Evolutionary conservation across 257 asterid species (phyloP), one percentile per base, ranked within the genome.

Genomic region (Lycium ferocissimum): DNA sequence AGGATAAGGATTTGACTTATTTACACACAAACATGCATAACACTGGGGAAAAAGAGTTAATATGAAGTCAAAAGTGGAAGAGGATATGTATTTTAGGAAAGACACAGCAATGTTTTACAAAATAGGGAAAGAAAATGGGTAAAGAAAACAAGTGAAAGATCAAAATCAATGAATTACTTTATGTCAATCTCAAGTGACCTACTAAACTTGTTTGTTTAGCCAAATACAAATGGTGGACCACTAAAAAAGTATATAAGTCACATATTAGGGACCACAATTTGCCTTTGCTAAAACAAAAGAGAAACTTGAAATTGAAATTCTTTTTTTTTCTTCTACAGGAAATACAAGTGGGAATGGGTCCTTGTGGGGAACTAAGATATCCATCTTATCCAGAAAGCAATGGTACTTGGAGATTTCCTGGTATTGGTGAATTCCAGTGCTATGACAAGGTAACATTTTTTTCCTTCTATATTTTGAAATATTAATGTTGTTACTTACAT

Each of bases 261-360:
- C 26, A 45, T 2, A 45, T 45, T 18, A 43, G 58, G 58, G 80
- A 73, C 81, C 81, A 51, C 47, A 76, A 75, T 13, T 6, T 47
- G 22, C 7, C 59, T 18, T 40, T n/a, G 59, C 40, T 10, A 45
- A 72, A 72, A 72, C 35, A 72, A 72, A 45, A 72, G 38, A 72
- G 58, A 5, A 45, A n/a, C 12, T 6, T 73, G 40, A 83, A 86
- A 59, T 83, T 79, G 20, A 79, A 45, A 22, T 22, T 83, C 84
- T 43, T 59, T 49, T 62, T 83, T 67, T 1, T 56, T 70, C 13
- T 66, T 85, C 79, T 89, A 90, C 91, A 95, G 99, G 98, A 94
- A 86, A 84, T 96, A 49, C 98, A 96, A 93, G 98, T 96, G 63
- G 98, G 99, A 7, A 88, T 96, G 97, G 99, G 99, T 83, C 99